Evolutionary conservation across 148 eudicot species (phyloP).

Genomic region (Rhododendron molle): DNA sequence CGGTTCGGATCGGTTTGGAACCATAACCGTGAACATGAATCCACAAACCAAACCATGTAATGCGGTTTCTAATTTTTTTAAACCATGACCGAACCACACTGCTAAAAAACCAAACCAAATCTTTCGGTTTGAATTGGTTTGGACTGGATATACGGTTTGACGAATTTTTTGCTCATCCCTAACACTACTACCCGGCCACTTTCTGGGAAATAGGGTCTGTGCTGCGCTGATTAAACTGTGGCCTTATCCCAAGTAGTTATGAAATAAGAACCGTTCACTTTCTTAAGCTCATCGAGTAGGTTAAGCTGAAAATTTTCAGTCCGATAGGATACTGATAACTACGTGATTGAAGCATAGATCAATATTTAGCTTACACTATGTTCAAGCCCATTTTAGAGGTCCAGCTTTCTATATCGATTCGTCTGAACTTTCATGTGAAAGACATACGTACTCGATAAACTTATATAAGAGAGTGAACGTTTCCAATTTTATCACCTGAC

Average conservation of each 20-base stretch:
- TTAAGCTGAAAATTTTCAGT: no score
- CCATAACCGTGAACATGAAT: no score
- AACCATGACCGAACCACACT: no score
- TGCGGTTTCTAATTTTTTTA: no score
- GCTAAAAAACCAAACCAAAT: no score
- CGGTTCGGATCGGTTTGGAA: no score
- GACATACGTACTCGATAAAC: no score
- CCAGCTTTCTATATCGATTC: not conserved
- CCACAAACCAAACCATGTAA: no score
- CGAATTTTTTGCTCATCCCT: no score
- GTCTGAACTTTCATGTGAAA: not conserved
- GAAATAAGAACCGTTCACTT: not conserved
- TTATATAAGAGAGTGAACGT: not conserved
- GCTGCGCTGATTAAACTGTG: not conserved
- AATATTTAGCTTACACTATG: not conserved
- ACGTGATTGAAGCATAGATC: not conserved
- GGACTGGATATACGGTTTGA: no score
- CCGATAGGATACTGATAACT: not conserved
- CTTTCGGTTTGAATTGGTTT: no score
- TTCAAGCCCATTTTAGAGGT: not conserved
- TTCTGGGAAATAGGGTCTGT: not conserved
- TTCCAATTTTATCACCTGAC: not conserved
- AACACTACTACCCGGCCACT: not conserved
- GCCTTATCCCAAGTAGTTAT: not conserved
- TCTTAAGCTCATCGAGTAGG: not conserved